Percentiles rank a stretch among this genome's conserved stretches.
Conservation (phyloP, 1,139 yeast species). For the Yamadazyma epiphylla region DNA sequence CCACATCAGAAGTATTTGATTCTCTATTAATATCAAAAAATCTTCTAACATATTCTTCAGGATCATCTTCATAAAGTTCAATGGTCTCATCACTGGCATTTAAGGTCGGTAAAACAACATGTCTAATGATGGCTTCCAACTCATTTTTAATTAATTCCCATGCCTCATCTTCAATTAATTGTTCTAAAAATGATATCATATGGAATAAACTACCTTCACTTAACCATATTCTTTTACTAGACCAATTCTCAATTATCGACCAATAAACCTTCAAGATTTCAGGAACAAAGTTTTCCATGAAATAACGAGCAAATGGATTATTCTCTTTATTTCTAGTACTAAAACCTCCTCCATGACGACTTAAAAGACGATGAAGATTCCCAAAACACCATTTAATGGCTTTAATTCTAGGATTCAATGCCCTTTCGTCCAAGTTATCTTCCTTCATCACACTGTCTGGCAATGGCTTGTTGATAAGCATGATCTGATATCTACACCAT, state of each 20-base stretch:
- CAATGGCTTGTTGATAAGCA: constrained; percentile 44
- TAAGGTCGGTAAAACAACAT: constrained; percentile 61
- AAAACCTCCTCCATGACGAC: constrained; percentile 52
- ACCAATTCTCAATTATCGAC: constrained; percentile 59
- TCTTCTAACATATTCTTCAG: constrained; percentile 69
- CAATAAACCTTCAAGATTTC: constrained; percentile 57
- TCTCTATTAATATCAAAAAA: constrained; percentile 70
- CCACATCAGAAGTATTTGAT: constrained; percentile 71
- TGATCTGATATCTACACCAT: constrained; percentile 63
- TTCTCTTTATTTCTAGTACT: constrained; percentile 32
- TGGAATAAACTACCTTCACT: constrained; percentile 59
- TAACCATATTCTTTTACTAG: constrained; percentile 52
- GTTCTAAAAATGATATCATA: constrained; percentile 62
- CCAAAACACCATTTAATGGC: constrained; percentile 75
- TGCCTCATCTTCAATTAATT: constrained; percentile 51
- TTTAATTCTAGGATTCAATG: constrained; percentile 48
- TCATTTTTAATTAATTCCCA: constrained; percentile 55
- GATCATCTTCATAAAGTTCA: constrained; percentile 67
- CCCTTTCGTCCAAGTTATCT: constrained; percentile 30
- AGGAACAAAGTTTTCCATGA: constrained; percentile 55
- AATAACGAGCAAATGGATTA: constrained; percentile 41
- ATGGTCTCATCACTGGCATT: constrained; percentile 52
- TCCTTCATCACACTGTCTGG: constrained; percentile 35
- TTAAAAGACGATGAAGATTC: constrained; percentile 55
- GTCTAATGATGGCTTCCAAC: constrained; percentile 54